Conservation (phyloP, 176 grass and related monocot genomes). For the Aechmea fasciata region DNA sequence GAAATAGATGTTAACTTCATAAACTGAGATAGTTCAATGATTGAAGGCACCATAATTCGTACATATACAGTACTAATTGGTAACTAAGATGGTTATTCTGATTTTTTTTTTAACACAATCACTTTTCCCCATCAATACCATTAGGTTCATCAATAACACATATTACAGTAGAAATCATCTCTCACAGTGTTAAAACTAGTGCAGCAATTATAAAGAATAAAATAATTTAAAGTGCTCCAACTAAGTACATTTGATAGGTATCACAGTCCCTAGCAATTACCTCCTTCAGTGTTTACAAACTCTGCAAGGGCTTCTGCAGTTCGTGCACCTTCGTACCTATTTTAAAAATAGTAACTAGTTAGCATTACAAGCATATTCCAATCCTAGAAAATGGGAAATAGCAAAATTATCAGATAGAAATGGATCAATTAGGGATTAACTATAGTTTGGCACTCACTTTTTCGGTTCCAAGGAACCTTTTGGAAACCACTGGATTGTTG, state of each 20-base stretch:
- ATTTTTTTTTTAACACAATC: too few species aligned
- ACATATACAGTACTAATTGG: neutral
- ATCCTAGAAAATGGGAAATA: neutral
- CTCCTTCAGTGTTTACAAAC: constrained; percentile 90
- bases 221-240: neutral
- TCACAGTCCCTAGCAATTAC: constrained; percentile 20
- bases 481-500: constrained; percentile 94
- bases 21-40: neutral
- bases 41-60: neutral
- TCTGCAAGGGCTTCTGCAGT: constrained; percentile 71
- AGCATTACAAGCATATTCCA: neutral
- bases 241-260: neutral
- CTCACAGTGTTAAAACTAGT: too few species aligned
- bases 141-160: too few species aligned
- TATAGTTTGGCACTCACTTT: constrained; percentile 41
- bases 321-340: constrained; percentile 81
- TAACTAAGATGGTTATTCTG: neutral
- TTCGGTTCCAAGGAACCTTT: constrained; percentile 93
- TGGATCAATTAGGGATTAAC: constrained; percentile 10
- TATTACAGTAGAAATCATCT: too few species aligned
- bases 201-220: neutral
- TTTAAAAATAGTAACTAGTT: constrained; percentile 4
- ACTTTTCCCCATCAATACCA: too few species aligned
- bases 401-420: neutral
- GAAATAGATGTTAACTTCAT: neutral